Base-by-base conservation (phyloP, 2,329 filamentous ascomycete species). In the Clonostachys chloroleuca region DNA sequence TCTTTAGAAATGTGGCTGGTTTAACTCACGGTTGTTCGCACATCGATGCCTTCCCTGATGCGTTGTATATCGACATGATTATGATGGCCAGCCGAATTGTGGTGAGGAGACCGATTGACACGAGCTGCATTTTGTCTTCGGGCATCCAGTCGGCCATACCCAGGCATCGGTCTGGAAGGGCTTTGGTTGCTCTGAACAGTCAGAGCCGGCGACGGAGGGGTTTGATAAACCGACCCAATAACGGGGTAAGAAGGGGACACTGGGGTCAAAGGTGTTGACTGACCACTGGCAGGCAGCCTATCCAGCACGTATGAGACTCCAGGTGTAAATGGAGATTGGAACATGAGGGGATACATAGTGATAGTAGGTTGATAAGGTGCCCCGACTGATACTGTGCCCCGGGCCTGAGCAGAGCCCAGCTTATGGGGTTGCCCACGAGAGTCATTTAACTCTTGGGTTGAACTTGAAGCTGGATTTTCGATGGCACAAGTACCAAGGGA, bases 11-110 rank as follows among this genome's bases (percentile, higher is more conserved):
- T 18, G 14, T 39, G 14, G 36, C 14, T 39, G 12, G 14, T 40
- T 12, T 39, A 24, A 68, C 78, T 66, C 70, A 88, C 86, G 1
- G 86, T 91, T 9, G 87, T 90, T 45, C 87, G 80, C 49, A 90
- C 86, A 60, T 91, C 87, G 42, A 80, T 78, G 10, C 87, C 87
- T 14, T 81, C 74, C 16, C 73, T 70, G 54, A 85, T 84, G n/a
- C 75, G 73, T 47, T 70, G 67, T 43, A 81, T 72, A 51, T 85
- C 81, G 6, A 86, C 82, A 20, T 81, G 73, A 48, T 85, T 86
- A 56, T 84, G 80, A 50, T 81, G 75, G 33, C 72, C 72, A 2
- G 71, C 63, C 6, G 69, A 64, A 47, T 70, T 76, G 54, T 72
- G 72, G 47, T 72, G 71, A n/a, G 71, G 61, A 12, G 73, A 66